Percentiles rank a stretch among this genome's conserved stretches.
Evolutionary conservation across 2,329 filamentous ascomycete genomes (phyloP).

Genomic region (Microdochium trichocladiopsis): DNA sequence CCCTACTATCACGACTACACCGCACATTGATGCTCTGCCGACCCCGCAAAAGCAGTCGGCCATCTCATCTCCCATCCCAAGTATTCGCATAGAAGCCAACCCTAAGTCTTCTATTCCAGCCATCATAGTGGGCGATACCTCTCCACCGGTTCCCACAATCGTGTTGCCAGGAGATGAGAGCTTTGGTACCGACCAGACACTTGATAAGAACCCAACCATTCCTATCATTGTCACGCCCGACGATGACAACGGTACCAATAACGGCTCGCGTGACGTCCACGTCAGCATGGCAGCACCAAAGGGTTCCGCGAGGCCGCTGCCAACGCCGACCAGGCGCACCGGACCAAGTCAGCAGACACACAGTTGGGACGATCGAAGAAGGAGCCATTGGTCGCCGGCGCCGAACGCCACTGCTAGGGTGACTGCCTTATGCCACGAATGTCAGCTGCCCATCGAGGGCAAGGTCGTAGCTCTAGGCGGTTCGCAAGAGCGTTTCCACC

Average conservation of each 20-base stretch:
- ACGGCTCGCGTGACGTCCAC: slow-evolving; percentile 8
- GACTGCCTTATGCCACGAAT: slow-evolving; percentile 77
- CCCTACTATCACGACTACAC: slow-evolving; percentile 49
- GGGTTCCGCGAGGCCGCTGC: slow-evolving; percentile 35
- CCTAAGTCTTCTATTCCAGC: slow-evolving; percentile 39
- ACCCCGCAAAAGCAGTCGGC: slow-evolving; percentile 24
- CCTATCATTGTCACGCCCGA: slow-evolving; percentile 39
- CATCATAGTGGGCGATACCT: slow-evolving; percentile 39
- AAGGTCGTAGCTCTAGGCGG: slow-evolving; percentile 82
- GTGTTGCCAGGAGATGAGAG: slow-evolving; percentile 23
- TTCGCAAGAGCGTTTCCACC: slow-evolving; percentile 71
- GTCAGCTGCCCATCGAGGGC: slow-evolving; percentile 76
- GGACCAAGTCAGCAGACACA: slow-evolving; percentile 21
- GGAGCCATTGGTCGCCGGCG: slow-evolving; percentile 54
- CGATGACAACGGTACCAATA: slow-evolving; percentile 16
- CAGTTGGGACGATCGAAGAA: slow-evolving; percentile 30
- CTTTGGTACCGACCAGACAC: slow-evolving; percentile 1
- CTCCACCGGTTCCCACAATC: slow-evolving; percentile 32
- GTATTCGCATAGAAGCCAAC: slow-evolving; percentile 35
- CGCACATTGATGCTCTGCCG: slow-evolving; percentile 31
- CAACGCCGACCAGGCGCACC: slow-evolving; percentile 29
- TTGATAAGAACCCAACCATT: slow-evolving; percentile 17
- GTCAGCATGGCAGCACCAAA: slow-evolving; percentile 8
- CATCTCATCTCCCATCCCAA: slow-evolving; percentile 28
- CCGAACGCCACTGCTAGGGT: slow-evolving; percentile 37